Evolutionary conservation across 192 early-diverging fungal species (phyloP), one percentile per base, ranked within the genome.

Genomic region (Entrophospora sp.): DNA sequence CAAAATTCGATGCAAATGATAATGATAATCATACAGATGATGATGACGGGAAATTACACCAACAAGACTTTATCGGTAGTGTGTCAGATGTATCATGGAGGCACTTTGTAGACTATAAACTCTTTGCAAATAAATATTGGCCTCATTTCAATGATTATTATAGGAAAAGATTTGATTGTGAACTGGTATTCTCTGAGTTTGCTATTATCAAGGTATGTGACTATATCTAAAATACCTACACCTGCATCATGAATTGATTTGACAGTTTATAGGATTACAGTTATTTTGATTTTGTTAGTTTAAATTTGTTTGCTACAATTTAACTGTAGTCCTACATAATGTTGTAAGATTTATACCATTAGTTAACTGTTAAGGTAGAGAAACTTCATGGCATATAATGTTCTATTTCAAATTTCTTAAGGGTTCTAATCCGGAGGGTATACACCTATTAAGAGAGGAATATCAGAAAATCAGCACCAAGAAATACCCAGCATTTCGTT

Each of bases 371-470:
- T n/a, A n/a, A n/a, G n/a, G n/a, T n/a, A n/a, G n/a, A n/a, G n/a
- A n/a, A n/a, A n/a, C n/a, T n/a, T n/a, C n/a, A n/a, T n/a, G n/a
- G n/a, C n/a, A n/a, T 40, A 14, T 20, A n/a, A 49, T 24, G 20
- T 49, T 49, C 20, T 49, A n/a, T 49, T 49, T 24, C 9, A 9
- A 9, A 6, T 6, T 49, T 24, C n/a, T 36, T 20, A 40, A 61
- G 59, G 59, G 59, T n/a, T 30, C 59, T 12, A 45, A 61, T 44
- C 59, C 59, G 7, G 38, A 61, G 3, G 40, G 25, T 4, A 40
- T 28, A 16, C 22, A 5, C 28, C n/a, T 61, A 61, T 61, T 40
- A 61, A 61, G 59, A 32, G 59, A 61, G 10, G 40, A 44, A 10
- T 61, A 61, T 14, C 22, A 9, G 9, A 16, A 12, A 1, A 43